A percentile compares a stretch with the other conserved stretches of the same genome.
Conservation (phyloP, 1,139 yeast species). For the Pneumocystis sp. region DNA sequence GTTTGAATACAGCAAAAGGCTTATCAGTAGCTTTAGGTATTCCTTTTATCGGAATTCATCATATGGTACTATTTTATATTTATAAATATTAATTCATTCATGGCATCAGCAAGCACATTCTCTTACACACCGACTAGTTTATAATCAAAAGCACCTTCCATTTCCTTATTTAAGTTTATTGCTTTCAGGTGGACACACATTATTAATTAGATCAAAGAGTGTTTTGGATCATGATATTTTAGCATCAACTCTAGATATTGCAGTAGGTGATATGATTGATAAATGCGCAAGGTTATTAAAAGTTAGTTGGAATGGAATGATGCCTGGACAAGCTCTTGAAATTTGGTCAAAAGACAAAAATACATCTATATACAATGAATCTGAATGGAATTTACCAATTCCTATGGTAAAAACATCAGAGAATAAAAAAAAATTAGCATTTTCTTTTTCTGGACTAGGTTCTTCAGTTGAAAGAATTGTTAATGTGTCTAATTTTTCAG, state of each 20-base stretch:
- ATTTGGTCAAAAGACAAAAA: slow-evolving; percentile 28
- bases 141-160: slow-evolving; percentile 34
- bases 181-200: slow-evolving; percentile 91
- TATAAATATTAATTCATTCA: not conserved
- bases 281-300: slow-evolving; percentile 84
- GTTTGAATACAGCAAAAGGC: slow-evolving; percentile 76
- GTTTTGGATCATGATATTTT: slow-evolving; percentile 54
- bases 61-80: slow-evolving; percentile 43
- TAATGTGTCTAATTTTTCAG: slow-evolving; percentile 1
- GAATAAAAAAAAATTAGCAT: slow-evolving; percentile 24
- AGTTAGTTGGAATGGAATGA: slow-evolving; percentile 42
- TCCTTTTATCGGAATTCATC: slow-evolving; percentile 84
- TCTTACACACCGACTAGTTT: slow-evolving; percentile 45
- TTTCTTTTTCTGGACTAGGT: slow-evolving; percentile 12
- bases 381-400: not conserved
- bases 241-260: slow-evolving; percentile 68
- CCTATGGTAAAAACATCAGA: slow-evolving; percentile 14
- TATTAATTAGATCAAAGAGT: slow-evolving; percentile 55
- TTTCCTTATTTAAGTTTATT: slow-evolving; percentile 72
- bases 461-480: slow-evolving; percentile 4
- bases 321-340: slow-evolving; percentile 79
- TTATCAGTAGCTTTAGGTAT: slow-evolving; percentile 58
- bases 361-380: not conserved
- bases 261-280: slow-evolving; percentile 87
- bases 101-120: slow-evolving; percentile 44